Base-by-base conservation (phyloP, 2,329 filamentous ascomycete genomes). In the Knufia petricola region DNA sequence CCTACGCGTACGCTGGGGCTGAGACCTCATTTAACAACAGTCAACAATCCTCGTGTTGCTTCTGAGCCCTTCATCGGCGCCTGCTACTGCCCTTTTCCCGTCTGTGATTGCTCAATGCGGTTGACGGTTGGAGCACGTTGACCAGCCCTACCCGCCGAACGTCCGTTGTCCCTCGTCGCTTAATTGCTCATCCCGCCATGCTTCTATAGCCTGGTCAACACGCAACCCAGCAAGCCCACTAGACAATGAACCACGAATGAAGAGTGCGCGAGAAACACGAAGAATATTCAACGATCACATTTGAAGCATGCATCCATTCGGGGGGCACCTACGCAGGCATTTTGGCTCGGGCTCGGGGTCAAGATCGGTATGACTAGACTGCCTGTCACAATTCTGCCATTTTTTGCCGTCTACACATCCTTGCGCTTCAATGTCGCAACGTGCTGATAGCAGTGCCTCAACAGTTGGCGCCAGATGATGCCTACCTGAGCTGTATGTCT, bases 401-500 rank as follows among this genome's bases (percentile, higher is more conserved):
- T n/a, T n/a, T n/a, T n/a, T n/a, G n/a, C n/a, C n/a, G n/a, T n/a
- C n/a, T n/a, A n/a, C n/a, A n/a, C n/a, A n/a, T n/a, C n/a, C n/a
- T n/a, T n/a, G n/a, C n/a, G n/a, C n/a, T n/a, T n/a, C n/a, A n/a
- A n/a, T 31, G 28, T 32, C 40, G 20, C 24, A 7, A 34, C 46
- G n/a, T 42, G 48, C 52, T 54, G 39, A 52, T 42, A 37, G 43
- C 10, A 19, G 48, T 53, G 49, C 36, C 50, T 49, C 46, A 32
- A 46, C 57, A 68, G 69, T 58, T 79, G 54, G 68, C 69, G 46
- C 80, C 81, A 12, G 81, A 85, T 55, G 81, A 84, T 66, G 76
- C 79, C 30, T 85, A 83, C 65, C 68, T 86, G 53, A 82, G 77
- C 62, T 85, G 82, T 84, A 64, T 77, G 79, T 74, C 34, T 42